Percentiles rank a stretch among this genome's conserved stretches.
Conservation (phyloP, 2,329 filamentous ascomycete species). For the Escovopsis weberi region DNA sequence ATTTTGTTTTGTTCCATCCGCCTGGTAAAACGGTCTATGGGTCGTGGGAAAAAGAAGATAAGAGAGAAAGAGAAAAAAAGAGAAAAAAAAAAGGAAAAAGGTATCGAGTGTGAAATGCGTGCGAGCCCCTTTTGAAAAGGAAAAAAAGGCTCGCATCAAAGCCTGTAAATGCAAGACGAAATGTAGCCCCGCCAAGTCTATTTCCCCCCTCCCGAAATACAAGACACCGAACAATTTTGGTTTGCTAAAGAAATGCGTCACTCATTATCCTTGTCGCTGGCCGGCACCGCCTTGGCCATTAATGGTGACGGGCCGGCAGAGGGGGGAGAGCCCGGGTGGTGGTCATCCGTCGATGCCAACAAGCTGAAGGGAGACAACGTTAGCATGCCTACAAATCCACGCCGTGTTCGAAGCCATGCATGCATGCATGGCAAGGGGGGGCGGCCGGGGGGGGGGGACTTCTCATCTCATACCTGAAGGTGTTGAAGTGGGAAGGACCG, state of each 20-base stretch:
- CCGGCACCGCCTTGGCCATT: conserved; percentile 46
- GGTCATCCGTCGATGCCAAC: conserved; percentile 46
- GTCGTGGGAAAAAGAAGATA: conserved; percentile 6
- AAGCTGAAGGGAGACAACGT: conserved; percentile 19
- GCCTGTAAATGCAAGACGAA: conserved; percentile 35
- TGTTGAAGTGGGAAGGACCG: conserved; percentile 59
- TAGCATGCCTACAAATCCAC: background rate
- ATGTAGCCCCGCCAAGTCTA: conserved; percentile 34
- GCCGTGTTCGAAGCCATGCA: conserved; percentile 1
- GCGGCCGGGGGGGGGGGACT: too few relatives aligned
- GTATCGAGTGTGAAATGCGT: conserved; percentile 34
- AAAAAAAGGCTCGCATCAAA: conserved; percentile 27
- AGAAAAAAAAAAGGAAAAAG: conserved; percentile 12
- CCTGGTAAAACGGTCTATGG: conserved; percentile 28
- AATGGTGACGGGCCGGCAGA: conserved; percentile 53
- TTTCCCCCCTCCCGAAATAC: conserved; percentile 29
- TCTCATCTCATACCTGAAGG: conserved; percentile 63
- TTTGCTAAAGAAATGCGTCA: conserved; percentile 14
- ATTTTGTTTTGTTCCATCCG: conserved; percentile 12
- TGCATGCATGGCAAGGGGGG: too few relatives aligned
- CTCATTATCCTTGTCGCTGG: conserved; percentile 37
- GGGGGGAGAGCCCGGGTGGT: conserved; percentile 54
- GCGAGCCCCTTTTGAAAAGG: conserved; percentile 27
- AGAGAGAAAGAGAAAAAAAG: too few relatives aligned
- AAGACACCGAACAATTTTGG: conserved; percentile 21